These are phyloP conservation scores for Dactylellina sp. DNA, from an alignment of 2,329 filamentous ascomycete species.

Conservation along the genomic window DNA sequence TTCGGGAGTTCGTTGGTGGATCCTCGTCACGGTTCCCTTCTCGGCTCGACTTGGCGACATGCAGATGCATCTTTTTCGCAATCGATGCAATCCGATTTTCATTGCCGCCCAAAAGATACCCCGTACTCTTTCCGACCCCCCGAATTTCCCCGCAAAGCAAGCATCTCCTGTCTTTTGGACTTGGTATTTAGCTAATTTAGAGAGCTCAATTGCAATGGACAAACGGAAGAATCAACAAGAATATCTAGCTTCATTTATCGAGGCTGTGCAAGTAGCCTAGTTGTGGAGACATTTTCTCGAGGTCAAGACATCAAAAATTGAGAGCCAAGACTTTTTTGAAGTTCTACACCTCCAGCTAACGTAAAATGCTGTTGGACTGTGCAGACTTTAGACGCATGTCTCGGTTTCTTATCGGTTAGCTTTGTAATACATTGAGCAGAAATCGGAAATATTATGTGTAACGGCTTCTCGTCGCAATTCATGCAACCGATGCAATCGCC, in stretches of 20 bases:
- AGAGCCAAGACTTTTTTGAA: background rate
- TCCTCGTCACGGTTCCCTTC: conserved; percentile 1
- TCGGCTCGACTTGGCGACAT: background rate
- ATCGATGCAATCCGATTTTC: conserved; percentile 1
- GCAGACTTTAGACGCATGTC: background rate
- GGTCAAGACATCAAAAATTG: background rate
- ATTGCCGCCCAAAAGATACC: conserved; percentile 2
- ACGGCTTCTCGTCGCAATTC: conserved; percentile 6
- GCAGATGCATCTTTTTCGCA: background rate
- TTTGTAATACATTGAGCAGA: background rate
- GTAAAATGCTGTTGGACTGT: background rate
- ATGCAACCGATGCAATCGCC: too few species aligned
- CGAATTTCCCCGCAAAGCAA: conserved; percentile 8
- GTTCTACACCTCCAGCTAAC: background rate
- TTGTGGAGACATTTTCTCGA: too few species aligned
- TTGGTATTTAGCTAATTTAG: too few species aligned
- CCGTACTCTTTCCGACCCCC: conserved; percentile 12
- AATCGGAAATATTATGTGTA: background rate
- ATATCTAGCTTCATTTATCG: background rate
- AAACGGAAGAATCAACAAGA: conserved; percentile 9
- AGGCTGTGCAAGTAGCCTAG: conserved; percentile 4
- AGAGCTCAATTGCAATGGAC: background rate
- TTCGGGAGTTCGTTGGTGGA: background rate
- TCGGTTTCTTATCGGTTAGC: conserved; percentile 2
- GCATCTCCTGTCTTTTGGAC: background rate